A percentile compares a stretch with the other conserved stretches of the same genome.
phyloP scores from a whole-genome alignment of 495 filamentous ascomycete genomes.

The Sabuloglossum arenarium region DNA sequence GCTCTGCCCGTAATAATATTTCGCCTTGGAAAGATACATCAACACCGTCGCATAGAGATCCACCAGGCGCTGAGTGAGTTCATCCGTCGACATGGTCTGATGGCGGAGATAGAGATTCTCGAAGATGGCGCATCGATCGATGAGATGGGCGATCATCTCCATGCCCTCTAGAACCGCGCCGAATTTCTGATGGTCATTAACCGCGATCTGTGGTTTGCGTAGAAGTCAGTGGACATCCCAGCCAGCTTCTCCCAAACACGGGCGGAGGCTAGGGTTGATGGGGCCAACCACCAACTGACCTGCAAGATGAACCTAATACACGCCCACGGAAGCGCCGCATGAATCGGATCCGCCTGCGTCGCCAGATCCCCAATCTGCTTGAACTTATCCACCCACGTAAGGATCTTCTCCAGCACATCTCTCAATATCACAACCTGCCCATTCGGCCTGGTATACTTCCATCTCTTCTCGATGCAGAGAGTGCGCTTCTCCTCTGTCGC shows the following conservation, averaged over 20 bases:
- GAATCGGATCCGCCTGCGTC: conserved; percentile 19
- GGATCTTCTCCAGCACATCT: conserved; percentile 19
- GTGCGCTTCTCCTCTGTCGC: not conserved
- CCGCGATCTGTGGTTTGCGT: conserved; percentile 7
- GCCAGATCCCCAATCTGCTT: conserved; percentile 19
- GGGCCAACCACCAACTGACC: conserved; percentile 8
- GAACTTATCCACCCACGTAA: conserved; percentile 20
- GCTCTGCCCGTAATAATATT: not conserved
- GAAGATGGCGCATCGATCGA: conserved; percentile 11
- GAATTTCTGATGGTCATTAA: conserved; percentile 9
- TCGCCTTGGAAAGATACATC: not conserved
- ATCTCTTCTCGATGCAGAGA: not conserved
- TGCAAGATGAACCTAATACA: conserved; percentile 21
- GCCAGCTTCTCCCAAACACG: no score
- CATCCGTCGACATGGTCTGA: not conserved
- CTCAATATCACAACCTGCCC: conserved; percentile 15
- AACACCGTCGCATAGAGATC: not conserved
- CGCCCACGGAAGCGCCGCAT: conserved; percentile 25
- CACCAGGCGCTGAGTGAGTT: not conserved
- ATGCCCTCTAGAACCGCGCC: conserved; percentile 12
- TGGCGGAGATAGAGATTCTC: conserved; percentile 13
- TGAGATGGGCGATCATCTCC: conserved; percentile 11
- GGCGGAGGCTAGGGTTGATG: no score
- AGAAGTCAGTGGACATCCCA: not conserved
- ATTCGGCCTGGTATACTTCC: conserved; percentile 3